Conservation (phyloP, 2,329 filamentous ascomycete genomes). For the Ceratocystiopsis sp. region DNA sequence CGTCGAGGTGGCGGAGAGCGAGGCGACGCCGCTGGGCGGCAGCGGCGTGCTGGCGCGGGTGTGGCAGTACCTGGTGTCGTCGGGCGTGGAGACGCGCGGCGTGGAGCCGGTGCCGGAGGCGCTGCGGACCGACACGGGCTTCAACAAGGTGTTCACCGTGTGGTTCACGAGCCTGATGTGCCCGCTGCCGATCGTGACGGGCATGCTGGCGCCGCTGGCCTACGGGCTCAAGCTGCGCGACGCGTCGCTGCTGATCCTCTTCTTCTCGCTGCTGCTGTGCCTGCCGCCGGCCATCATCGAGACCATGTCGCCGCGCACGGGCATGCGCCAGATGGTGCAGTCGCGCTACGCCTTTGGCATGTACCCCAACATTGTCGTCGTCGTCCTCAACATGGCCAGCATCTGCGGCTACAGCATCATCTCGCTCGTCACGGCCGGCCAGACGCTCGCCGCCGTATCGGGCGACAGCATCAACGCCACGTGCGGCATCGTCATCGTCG, state of each 20-base stretch:
- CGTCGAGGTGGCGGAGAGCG: not conserved
- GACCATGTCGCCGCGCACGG: conserved; percentile 42
- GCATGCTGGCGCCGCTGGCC: conserved; percentile 38
- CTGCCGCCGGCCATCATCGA: conserved; percentile 37
- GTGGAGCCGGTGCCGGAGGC: conserved; percentile 25
- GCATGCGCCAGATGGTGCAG: conserved; percentile 49
- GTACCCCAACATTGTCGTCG: conserved; percentile 15
- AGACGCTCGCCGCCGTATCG: conserved; percentile 37
- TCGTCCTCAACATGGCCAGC: conserved; percentile 46
- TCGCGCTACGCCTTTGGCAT: conserved; percentile 43
- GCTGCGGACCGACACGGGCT: conserved; percentile 22
- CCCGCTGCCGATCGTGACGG: conserved; percentile 26
- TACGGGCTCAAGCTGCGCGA: conserved; percentile 37
- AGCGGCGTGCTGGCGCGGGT: not conserved
- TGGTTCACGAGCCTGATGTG: conserved; percentile 18
- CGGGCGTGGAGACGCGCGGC: conserved; percentile 22
- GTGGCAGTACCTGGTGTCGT: not conserved
- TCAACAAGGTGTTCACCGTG: conserved; percentile 28
- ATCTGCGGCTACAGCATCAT: conserved; percentile 47
- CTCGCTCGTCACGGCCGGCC: conserved; percentile 42
- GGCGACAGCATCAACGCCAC: conserved; percentile 29
- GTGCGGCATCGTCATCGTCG: conserved; percentile 40
- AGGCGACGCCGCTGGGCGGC: not conserved
- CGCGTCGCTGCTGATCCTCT: conserved; percentile 41
- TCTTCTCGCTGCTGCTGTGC: conserved; percentile 41